Conservation (phyloP, 331 rosid genomes). For the Saraca asoca region DNA sequence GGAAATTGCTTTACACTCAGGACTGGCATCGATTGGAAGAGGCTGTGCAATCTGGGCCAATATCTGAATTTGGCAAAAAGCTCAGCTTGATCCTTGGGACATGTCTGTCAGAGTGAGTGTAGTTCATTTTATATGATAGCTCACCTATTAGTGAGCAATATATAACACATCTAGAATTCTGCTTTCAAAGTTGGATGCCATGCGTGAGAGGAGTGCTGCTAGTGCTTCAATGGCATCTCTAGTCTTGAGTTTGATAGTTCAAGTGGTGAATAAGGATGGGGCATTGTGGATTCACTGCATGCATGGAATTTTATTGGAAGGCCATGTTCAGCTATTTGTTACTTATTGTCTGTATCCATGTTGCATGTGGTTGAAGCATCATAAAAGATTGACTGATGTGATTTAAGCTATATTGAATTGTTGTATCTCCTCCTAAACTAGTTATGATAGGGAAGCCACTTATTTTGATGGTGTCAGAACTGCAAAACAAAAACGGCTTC, state of each 20-base stretch:
- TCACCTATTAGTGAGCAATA: background rate
- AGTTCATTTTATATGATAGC: background rate
- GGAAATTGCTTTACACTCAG: slow-evolving; percentile 47
- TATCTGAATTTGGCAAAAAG: slow-evolving; percentile 71
- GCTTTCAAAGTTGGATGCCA: too few relatives aligned
- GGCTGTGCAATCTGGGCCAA: slow-evolving; percentile 49
- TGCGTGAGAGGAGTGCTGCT: background rate
- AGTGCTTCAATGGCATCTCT: background rate
- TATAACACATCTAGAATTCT: background rate
- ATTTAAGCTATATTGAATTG: slow-evolving; percentile 24
- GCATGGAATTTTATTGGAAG: slow-evolving; percentile 2
- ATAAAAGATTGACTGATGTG: slow-evolving; percentile 12
- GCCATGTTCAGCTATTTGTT: background rate
- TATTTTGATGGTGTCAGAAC: slow-evolving; percentile 96
- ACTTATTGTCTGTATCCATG: slow-evolving; percentile 9
- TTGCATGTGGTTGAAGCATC: slow-evolving; percentile 21
- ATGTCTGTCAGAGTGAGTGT: slow-evolving; percentile 63
- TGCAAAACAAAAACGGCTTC: slow-evolving; percentile 83
- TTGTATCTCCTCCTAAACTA: slow-evolving; percentile 39
- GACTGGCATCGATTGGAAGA: slow-evolving; percentile 75
- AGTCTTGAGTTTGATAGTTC: too few relatives aligned
- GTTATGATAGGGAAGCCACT: slow-evolving; percentile 91
- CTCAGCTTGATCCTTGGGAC: slow-evolving; percentile 50
- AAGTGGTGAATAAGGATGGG: background rate
- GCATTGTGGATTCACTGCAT: background rate